Evolutionary conservation across 352 stramenopile genomes (phyloP).

Genomic region (Globisporangium spinosum): DNA sequence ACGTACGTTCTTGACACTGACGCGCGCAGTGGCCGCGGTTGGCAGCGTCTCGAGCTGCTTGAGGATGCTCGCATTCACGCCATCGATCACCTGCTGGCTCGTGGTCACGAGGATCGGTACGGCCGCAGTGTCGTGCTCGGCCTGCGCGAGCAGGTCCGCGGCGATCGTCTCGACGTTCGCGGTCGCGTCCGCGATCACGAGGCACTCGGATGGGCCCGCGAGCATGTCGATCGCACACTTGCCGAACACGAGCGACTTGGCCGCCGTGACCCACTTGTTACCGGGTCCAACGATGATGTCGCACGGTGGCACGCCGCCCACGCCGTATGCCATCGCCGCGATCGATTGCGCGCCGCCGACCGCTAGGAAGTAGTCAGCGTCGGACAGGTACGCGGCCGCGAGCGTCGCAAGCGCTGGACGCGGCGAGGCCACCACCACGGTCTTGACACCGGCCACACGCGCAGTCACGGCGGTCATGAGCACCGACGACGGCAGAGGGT

Average conservation of each 20-base stretch:
- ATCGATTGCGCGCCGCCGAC: conserved; percentile 89
- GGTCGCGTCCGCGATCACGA: conserved; percentile 95
- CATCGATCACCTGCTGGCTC: conserved; percentile 79
- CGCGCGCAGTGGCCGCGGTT: conserved; percentile 52
- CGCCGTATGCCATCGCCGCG: conserved; percentile 94
- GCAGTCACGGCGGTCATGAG: conserved; percentile 97
- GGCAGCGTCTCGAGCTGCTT: conserved; percentile 75
- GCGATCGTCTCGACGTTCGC: conserved; percentile 68
- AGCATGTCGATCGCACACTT: conserved; percentile 99
- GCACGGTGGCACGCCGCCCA: conserved; percentile 87
- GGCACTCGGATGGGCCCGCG: conserved; percentile 95
- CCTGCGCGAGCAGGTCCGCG: conserved; percentile 77
- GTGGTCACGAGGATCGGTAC: conserved; percentile 95
- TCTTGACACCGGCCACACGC: conserved; percentile 91
- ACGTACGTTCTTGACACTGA: conserved; percentile 62
- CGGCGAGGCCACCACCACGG: conserved; percentile 94
- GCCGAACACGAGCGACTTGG: conserved; percentile 96
- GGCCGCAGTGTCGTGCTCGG: conserved; percentile 97
- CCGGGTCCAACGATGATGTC: conserved; percentile 98
- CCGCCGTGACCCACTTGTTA: conserved; percentile 99
- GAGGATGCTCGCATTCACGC: conserved; percentile 85
- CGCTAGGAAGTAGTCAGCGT: conserved; percentile 86
- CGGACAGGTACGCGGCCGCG: conserved; percentile 92
- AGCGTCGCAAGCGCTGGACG: conserved; percentile 91
- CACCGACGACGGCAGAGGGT: conserved; percentile 96